Percentiles rank a stretch among this genome's conserved stretches.
phyloP scores from a whole-genome alignment of 2,329 filamentous ascomycete genomes.

The Colletotrichum nymphaeae region DNA sequence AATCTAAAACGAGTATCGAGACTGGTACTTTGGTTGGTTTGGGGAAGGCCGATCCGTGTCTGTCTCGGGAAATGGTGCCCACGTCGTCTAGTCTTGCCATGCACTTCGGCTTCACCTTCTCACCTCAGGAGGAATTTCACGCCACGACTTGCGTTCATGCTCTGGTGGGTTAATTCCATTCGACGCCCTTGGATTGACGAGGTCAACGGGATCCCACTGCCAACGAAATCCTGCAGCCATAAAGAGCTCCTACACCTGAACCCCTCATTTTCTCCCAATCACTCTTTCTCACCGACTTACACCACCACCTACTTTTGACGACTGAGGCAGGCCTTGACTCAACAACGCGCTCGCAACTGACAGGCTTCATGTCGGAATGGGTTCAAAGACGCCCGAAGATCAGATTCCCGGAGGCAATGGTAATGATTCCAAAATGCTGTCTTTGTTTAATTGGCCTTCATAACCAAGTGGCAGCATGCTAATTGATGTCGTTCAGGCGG shows the following conservation, averaged over 20 bases:
- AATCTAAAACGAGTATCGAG: too few relatives aligned
- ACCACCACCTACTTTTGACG: neutral
- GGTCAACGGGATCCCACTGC: neutral
- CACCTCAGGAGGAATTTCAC: neutral
- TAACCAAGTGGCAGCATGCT: conserved; percentile 18
- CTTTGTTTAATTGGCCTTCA: too few relatives aligned
- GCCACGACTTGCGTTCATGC: neutral
- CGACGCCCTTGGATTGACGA: conserved; percentile 7
- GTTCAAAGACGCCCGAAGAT: conserved; percentile 52
- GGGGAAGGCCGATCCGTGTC: neutral
- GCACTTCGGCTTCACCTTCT: conserved; percentile 10
- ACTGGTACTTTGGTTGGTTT: too few relatives aligned
- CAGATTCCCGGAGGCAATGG: conserved; percentile 46
- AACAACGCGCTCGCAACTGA: neutral
- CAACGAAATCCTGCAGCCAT: neutral
- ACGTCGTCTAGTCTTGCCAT: conserved; percentile 7
- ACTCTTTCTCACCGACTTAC: neutral
- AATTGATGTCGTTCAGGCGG: conserved; percentile 36
- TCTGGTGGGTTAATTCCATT: neutral
- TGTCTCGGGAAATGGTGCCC: neutral
- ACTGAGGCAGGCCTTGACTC: neutral
- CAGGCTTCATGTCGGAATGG: conserved; percentile 44
- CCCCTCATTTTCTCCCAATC: neutral
- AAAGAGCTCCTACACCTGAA: neutral
- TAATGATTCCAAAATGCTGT: conserved; percentile 34